Evolutionary conservation across 192 early-diverging fungal genomes (phyloP), one percentile per base, ranked within the genome.

Genomic region (Thamnidium elegans): DNA sequence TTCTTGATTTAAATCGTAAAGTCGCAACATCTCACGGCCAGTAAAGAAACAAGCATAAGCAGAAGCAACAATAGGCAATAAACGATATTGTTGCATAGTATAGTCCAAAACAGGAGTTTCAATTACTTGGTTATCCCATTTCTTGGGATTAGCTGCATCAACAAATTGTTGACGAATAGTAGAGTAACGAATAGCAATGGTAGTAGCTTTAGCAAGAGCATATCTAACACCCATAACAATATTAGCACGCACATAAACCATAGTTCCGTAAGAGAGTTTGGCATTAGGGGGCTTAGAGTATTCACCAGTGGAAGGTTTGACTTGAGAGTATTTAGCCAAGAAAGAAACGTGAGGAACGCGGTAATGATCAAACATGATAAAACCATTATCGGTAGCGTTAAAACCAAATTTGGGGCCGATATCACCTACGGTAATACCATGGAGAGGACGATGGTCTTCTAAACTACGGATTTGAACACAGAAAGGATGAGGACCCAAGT

Each of bases 351-450:
- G 89, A 19, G 93, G 90, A 70, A 92, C 83, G 21, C 88, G 89
- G 66, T 88, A 86, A 54, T 85, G 85, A 62, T 93, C 86, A 63
- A 95, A 90, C 72, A 89, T 74, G 55, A 95, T 78, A 73, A 88
- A 92, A 54, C 93, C 93, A 65, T 93, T 95, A 77, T 95, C 93
- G 34, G 89, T 84, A 4, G 84, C 66, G 70, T 92, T 90, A 80
- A 86, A 91, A 10, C 92, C 93, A 62, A 92, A 89, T 82, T 95
- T 95, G 52, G 90, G 89, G 6, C 93, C 93, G 70, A 95, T 84
- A 61, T 95, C 91, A 50, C 90, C 90, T 17, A 92, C 86, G 32
- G 85, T 90, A 55, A 95, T 84, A 55, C 93, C 91, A 3, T 78
- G 70, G 51, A 95, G 70, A 50, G 88, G 84, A 63, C 71, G 76